Base-by-base conservation (phyloP, 192 early-diverging fungal species). In the Backusella luteola region DNA sequence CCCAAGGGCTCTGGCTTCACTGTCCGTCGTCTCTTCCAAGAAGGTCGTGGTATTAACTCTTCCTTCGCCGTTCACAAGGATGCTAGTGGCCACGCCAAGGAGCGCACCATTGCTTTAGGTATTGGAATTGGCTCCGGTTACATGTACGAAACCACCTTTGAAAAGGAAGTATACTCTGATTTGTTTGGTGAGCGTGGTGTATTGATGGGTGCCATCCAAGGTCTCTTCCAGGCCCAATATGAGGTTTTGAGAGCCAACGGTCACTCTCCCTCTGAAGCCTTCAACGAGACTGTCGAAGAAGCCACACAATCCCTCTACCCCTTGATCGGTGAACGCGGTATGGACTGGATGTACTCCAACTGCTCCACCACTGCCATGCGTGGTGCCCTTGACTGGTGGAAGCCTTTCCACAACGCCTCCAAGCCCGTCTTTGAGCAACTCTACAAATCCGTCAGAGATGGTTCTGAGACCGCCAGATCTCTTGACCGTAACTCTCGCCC, bases 241-340 rank as follows among this genome's bases (percentile, higher is more conserved):
- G 97, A 99, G 63, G 96, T 97, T 38, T 89, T 99, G 74, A 91
- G 96, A 76, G 91, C 93, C 35, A 90, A 92, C 76, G 97, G 81
- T 75, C 96, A 99, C 91, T 90, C 92, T 36, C 97, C 97, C 66
- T 99, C 97, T 26, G 97, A 99, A 85, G 97, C 97, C 4, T 99
- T 96, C 91, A 99, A 99, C 89, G 97, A 99, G 88, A 99, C 97
- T 75, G 97, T 99, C 75, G 97, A 99, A 87, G 97, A 99, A 84
- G 97, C 96, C 63, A 99, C 97, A 8, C 96, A 99, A 86, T 99
- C 97, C 56, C 89, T 99, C 69, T 96, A 96, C 87, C 97, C 97
- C 21, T 88, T 99, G 80, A 93, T 99, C 78, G 95, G 94, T 79
- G 94, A 94, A 84, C 94, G 96, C 80, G 97, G 97, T 74, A 97